Base-by-base conservation (phyloP, 2,329 filamentous ascomycete genomes). In the Colletotrichum zoysiae region DNA sequence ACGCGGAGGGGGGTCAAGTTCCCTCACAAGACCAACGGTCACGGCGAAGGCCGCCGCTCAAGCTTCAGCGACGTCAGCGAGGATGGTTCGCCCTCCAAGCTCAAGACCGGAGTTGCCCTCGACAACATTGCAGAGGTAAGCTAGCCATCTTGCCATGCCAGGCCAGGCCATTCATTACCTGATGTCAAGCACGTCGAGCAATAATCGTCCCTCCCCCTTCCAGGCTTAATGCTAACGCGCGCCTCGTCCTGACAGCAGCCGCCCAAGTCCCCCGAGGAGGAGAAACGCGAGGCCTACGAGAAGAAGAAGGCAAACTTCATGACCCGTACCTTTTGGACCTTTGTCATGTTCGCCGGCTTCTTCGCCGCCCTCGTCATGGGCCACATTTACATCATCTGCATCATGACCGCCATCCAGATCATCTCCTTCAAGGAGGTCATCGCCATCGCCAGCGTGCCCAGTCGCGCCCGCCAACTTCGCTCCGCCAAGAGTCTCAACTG, bases 291-390 rank as follows among this genome's bases (percentile, higher is more conserved):
- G 78, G 96, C 98, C 74, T 98, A 97, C 82, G 95, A 98, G 81
- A 98, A 98, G 90, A 99, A 99, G 84, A 98, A 97, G 86, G 92
- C 95, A 82, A 97, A 96, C 81, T 98, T 99, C 86, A 93, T 98
- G 79, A 97, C 95, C 50, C 92, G 96, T 78, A 95, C 95, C 66
- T 94, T 98, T 87, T 99, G 96, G 96, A 98, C 94, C 4, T 92
- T 99, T 75, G 92, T 97, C 84, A 99, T 99, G 96, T 97, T 99
- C 77, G 93, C 87, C 66, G 89, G 90, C 78, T 99, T 99, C 88
- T 98, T 98, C 83, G 88, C 90, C 69, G 90, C 94, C 75, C 93
- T 99, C 83, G 97, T 98, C 85, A 94, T 95, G 78, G 96, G 96
- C 73, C 96, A 99, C 84, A 95, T 99, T 81, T 99, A 98, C 86